phyloP scores from a whole-genome alignment of 1,284 basidiomycete genomes.

The Trichosporon asahii region DNA sequence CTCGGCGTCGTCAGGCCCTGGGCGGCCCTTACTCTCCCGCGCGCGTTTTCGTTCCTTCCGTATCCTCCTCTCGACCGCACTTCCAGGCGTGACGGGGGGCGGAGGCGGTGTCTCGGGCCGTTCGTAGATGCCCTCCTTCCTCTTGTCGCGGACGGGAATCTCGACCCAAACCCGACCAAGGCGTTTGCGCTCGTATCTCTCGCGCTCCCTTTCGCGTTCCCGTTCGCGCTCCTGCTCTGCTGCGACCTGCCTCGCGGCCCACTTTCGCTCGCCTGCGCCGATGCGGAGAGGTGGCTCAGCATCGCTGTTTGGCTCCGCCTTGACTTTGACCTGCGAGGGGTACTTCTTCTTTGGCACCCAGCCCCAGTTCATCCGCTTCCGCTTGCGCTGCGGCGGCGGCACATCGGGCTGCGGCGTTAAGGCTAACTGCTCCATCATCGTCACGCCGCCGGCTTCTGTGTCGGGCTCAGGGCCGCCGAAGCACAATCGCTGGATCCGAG shows the following conservation, averaged over 20 bases:
- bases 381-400: slow-evolving; percentile 9
- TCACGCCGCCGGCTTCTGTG: background rate
- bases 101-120: background rate
- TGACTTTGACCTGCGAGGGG: background rate
- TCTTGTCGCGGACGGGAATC: background rate
- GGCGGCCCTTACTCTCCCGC: no score
- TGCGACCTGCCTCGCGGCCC: background rate
- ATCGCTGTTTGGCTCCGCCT: background rate
- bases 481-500: slow-evolving; percentile 1
- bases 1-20: no score
- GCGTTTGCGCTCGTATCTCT: background rate
- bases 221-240: background rate
- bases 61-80: background rate
- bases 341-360: background rate
- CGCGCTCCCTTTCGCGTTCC: background rate
- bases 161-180: slow-evolving; percentile 6
- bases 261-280: no score
- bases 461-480: background rate
- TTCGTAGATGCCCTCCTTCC: background rate
- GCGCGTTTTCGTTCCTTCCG: background rate
- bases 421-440: slow-evolving; percentile 2
- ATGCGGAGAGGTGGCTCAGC: background rate
- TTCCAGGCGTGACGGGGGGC: background rate
- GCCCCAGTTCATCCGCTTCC: slow-evolving; percentile 22
- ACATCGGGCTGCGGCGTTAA: background rate